Percentiles rank a stretch among this genome's conserved stretches.
Evolutionary conservation across 2,329 filamentous ascomycete species (phyloP).

Genomic region (Xylaria sp.): DNA sequence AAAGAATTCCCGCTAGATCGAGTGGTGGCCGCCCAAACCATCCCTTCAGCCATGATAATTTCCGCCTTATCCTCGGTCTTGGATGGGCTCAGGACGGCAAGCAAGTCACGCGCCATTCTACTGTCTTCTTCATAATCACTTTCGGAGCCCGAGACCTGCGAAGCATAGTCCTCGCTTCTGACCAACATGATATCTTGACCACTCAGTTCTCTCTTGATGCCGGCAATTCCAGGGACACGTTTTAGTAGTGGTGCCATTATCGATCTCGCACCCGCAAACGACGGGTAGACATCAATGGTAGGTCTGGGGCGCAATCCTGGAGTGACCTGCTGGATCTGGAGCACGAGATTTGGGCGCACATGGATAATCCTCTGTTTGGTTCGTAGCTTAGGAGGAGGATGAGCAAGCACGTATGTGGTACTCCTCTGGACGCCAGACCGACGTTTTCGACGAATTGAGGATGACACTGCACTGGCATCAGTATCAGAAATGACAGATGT

Average conservation of each 20-base stretch:
- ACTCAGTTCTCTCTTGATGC: conserved; percentile 70
- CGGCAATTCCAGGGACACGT: conserved; percentile 71
- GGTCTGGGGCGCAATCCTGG: conserved; percentile 70
- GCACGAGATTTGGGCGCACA: conserved; percentile 72
- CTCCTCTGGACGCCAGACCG: conserved; percentile 63
- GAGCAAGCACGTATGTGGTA: conserved; percentile 74
- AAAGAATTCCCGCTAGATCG: conserved; percentile 57
- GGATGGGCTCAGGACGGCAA: conserved; percentile 75
- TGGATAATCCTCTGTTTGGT: conserved; percentile 72
- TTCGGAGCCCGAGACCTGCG: conserved; percentile 50
- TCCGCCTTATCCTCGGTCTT: conserved; percentile 67
- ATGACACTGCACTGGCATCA: conserved; percentile 57
- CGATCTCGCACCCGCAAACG: conserved; percentile 65
- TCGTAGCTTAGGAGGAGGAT: conserved; percentile 69
- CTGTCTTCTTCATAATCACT: conserved; percentile 56
- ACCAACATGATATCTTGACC: conserved; percentile 77
- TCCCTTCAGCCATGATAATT: conserved; percentile 73
- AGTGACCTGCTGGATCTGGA: conserved; percentile 77
- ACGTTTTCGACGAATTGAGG: conserved; percentile 51
- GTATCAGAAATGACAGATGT: conserved; percentile 57
- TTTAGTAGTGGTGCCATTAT: conserved; percentile 69
- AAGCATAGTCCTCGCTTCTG: conserved; percentile 73
- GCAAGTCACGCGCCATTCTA: conserved; percentile 59
- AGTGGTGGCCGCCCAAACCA: conserved; percentile 65
- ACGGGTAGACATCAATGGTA: conserved; percentile 78